A percentile compares a stretch with the other conserved stretches of the same genome.
These are phyloP conservation scores for Massospora cicadina DNA, from an alignment of 371 early-diverging fungal species.

Conservation along the genomic window DNA sequence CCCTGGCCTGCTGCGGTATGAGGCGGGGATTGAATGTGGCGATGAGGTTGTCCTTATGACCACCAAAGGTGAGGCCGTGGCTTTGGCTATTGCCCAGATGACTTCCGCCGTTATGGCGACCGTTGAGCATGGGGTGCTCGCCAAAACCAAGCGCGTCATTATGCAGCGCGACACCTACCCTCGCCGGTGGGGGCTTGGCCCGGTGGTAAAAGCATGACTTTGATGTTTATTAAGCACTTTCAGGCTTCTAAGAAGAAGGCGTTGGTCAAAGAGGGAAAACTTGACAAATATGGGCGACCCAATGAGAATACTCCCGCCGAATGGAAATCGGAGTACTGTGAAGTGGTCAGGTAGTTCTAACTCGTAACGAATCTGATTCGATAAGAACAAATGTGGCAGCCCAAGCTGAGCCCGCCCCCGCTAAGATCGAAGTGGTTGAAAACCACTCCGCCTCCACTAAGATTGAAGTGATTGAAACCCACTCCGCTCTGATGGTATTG, in stretches of 20 bases:
- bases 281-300: constrained; percentile 87
- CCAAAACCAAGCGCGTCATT: constrained; percentile 98
- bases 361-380: constrained; percentile 17
- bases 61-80: constrained; percentile 99
- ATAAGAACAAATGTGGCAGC: constrained; percentile 21
- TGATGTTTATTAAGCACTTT: not conserved
- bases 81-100: constrained; percentile 92
- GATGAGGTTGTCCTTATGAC: constrained; percentile 97
- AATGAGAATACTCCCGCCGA: constrained; percentile 60
- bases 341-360: constrained; percentile 27
- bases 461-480: constrained; percentile 16
- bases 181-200: constrained; percentile 94
- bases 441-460: constrained; percentile 14
- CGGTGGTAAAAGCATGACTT: constrained; percentile 23
- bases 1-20: constrained; percentile 95
- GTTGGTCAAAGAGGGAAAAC: constrained; percentile 86
- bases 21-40: constrained; percentile 86
- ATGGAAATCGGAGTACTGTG: constrained; percentile 53
- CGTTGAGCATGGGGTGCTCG: constrained; percentile 85
- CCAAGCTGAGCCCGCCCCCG: constrained; percentile 20
- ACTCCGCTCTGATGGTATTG: not conserved
- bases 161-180: constrained; percentile 99
- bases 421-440: constrained; percentile 18
- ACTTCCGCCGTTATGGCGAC: constrained; percentile 92
- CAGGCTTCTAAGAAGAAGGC: constrained; percentile 88